phyloP scores from a whole-genome alignment of 2,329 filamentous ascomycete species.

The Alternaria brassicicola region DNA sequence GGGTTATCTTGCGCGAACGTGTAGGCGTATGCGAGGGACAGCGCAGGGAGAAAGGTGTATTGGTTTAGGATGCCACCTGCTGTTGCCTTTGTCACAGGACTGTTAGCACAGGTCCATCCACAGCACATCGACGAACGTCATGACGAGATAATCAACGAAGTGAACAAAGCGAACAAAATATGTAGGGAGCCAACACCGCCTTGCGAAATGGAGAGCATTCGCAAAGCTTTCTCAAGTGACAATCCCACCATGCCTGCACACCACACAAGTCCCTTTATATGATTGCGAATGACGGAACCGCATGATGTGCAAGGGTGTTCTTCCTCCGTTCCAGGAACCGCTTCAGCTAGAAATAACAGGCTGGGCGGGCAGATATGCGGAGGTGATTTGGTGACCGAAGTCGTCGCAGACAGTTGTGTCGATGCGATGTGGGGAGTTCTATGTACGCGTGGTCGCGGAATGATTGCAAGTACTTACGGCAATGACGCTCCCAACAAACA shows the following conservation, averaged over 20 bases:
- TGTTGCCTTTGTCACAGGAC: constrained; percentile 55
- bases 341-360: constrained; percentile 54
- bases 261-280: constrained; percentile 51
- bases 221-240: constrained; percentile 60
- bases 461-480: constrained; percentile 67
- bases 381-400: constrained; percentile 54
- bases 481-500: constrained; percentile 74
- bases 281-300: constrained; percentile 60
- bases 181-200: constrained; percentile 72
- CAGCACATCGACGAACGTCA: constrained; percentile 1
- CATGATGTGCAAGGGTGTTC: constrained; percentile 58
- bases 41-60: constrained; percentile 60
- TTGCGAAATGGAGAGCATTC: constrained; percentile 60
- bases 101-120: constrained; percentile 36
- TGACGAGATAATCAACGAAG: not conserved
- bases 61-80: constrained; percentile 61
- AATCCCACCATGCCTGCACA: constrained; percentile 60
- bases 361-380: constrained; percentile 64
- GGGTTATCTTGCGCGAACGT: constrained; percentile 86
- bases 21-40: constrained; percentile 82
- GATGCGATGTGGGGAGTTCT: constrained; percentile 16
- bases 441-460: constrained; percentile 6
- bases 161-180: constrained; percentile 32
- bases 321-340: constrained; percentile 63
- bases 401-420: constrained; percentile 24